phyloP scores from a whole-genome alignment of 2,329 filamentous ascomycete species.

The Paracoccidioides brasiliensis region DNA sequence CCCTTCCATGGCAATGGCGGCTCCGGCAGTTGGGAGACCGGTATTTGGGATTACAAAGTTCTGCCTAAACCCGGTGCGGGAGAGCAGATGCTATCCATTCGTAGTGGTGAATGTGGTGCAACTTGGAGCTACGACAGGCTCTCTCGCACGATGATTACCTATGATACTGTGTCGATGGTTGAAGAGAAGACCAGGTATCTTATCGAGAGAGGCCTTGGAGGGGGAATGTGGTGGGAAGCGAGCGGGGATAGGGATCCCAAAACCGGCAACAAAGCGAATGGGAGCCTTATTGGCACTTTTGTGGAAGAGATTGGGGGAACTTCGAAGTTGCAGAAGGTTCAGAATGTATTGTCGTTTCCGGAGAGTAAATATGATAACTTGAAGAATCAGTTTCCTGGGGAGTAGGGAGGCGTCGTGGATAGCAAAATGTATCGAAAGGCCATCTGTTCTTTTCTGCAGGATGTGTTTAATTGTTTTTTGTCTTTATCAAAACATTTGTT shows the following conservation, averaged over 20 bases:
- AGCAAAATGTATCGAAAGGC: constrained; percentile 7
- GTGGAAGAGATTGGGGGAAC: constrained; percentile 24
- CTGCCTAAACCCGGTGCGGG: constrained; percentile 56
- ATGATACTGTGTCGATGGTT: constrained; percentile 49
- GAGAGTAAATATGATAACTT: constrained; percentile 32
- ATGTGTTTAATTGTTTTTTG: not conserved
- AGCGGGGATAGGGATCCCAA: constrained; percentile 58
- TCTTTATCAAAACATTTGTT: not conserved
- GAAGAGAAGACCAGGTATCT: constrained; percentile 60
- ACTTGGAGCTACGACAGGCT: constrained; percentile 62
- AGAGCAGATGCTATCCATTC: constrained; percentile 46
- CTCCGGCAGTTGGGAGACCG: constrained; percentile 65
- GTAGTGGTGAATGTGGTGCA: constrained; percentile 41
- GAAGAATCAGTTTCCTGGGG: constrained; percentile 17
- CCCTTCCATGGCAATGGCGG: constrained; percentile 62
- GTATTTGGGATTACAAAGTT: constrained; percentile 79
- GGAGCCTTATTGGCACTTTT: constrained; percentile 54
- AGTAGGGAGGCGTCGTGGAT: not conserved
- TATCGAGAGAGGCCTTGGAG: constrained; percentile 53
- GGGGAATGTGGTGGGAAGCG: constrained; percentile 96
- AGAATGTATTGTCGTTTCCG: constrained; percentile 26
- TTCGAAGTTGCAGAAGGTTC: constrained; percentile 20
- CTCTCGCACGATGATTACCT: constrained; percentile 58
- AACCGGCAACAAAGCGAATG: constrained; percentile 22
- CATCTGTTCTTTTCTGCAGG: not conserved